phyloP scores from a whole-genome alignment of 176 grass and related monocot genomes.

The Lolium multiflorum region DNA sequence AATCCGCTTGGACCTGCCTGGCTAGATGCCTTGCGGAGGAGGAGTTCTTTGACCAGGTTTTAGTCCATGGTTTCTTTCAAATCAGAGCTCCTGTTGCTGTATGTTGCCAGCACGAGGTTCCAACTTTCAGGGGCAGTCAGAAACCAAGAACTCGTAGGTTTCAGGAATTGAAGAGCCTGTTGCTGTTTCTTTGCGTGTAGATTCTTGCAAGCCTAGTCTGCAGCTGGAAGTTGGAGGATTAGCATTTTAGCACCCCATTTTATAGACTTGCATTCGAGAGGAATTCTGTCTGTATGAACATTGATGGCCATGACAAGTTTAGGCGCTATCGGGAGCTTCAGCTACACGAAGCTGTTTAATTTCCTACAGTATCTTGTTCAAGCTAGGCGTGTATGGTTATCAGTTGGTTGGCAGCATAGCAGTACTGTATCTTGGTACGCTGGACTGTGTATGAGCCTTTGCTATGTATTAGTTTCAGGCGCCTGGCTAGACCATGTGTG shows the following conservation, averaged over 20 bases:
- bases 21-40: constrained; percentile 10
- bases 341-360: constrained; percentile 13
- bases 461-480: too few species aligned
- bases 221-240: background rate
- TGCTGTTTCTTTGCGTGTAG: background rate
- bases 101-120: too few species aligned
- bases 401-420: background rate
- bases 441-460: too few species aligned
- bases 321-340: constrained; percentile 8
- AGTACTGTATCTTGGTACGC: too few species aligned
- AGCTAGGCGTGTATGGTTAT: background rate
- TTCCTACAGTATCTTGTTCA: constrained; percentile 7
- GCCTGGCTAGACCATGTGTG: too few species aligned
- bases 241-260: background rate
- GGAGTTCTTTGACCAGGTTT: constrained; percentile 34
- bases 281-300: background rate
- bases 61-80: constrained; percentile 27
- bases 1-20: background rate
- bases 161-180: background rate
- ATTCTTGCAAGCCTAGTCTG: background rate
- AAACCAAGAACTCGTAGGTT: background rate
- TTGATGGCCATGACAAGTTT: constrained; percentile 19
- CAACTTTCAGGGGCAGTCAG: background rate
- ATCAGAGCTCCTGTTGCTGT: too few species aligned
- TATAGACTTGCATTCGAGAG: constrained; percentile 13